These are phyloP conservation scores for Zanthoxylum bungeanum DNA, from an alignment of 345 rosid species.

Conservation along the genomic window DNA sequence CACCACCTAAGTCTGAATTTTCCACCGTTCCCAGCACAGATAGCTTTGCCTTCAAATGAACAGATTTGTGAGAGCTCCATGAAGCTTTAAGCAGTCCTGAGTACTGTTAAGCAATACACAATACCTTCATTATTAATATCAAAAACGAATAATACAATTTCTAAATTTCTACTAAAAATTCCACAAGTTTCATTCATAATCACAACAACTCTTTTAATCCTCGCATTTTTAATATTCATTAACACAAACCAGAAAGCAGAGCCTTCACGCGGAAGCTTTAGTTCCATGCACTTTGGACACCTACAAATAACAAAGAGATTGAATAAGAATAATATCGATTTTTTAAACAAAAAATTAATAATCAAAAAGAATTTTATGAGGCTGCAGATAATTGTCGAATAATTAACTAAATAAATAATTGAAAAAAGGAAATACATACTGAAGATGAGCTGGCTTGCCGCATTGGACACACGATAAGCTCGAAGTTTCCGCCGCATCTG, in stretches of 20 bases:
- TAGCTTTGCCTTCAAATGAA: slow-evolving; percentile 69
- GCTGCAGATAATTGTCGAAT: not conserved
- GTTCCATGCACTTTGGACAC: slow-evolving; percentile 86
- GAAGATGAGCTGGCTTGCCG: slow-evolving; percentile 58
- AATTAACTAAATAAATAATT: too few species aligned
- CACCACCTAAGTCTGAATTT: slow-evolving; percentile 36
- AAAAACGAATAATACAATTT: not conserved
- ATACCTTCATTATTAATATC: too few species aligned
- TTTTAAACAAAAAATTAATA: not conserved
- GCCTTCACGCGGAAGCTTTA: slow-evolving; percentile 94
- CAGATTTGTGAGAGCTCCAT: slow-evolving; percentile 90
- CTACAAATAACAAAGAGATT: slow-evolving; percentile 29
- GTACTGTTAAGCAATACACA: slow-evolving; percentile 40
- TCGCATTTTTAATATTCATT: not conserved
- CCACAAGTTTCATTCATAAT: not conserved
- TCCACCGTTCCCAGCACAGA: slow-evolving; percentile 41
- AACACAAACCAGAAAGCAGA: slow-evolving; percentile 88
- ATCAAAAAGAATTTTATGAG: not conserved
- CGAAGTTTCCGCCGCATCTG: slow-evolving; percentile 34
- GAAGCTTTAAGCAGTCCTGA: slow-evolving; percentile 93
- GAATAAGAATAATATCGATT: not conserved
- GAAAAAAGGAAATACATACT: slow-evolving; percentile 29
- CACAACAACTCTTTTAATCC: not conserved
- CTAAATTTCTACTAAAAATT: not conserved
- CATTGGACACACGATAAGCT: slow-evolving; percentile 46